Conservation (phyloP, 2,329 filamentous ascomycete species). For the Graphilbum ipis-grandicollis region DNA sequence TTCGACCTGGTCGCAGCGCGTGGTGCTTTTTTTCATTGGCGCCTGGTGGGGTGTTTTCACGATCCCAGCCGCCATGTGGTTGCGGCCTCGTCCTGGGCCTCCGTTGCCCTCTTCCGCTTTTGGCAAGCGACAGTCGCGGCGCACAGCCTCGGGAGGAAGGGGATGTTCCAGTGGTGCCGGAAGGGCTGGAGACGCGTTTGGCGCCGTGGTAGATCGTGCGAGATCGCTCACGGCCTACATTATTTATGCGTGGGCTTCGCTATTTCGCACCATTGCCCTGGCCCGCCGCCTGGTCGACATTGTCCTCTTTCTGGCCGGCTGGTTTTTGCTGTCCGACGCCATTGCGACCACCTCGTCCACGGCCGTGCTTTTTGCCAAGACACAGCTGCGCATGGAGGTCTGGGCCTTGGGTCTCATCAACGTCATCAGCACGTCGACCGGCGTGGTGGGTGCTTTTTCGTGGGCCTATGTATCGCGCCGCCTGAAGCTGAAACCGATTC, state of each 20-base stretch:
- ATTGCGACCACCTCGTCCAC: constrained; percentile 91
- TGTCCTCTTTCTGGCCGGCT: constrained; percentile 64
- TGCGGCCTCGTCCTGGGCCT: constrained; percentile 76
- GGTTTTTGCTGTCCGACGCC: constrained; percentile 89
- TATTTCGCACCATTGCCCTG: constrained; percentile 63
- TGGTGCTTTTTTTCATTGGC: constrained; percentile 77
- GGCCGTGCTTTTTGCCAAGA: constrained; percentile 91
- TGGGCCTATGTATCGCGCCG: constrained; percentile 66
- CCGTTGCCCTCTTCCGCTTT: constrained; percentile 35
- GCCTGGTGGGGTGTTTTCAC: constrained; percentile 89
- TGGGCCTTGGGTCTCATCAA: constrained; percentile 84
- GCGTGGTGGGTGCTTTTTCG: constrained; percentile 73
- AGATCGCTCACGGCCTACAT: constrained; percentile 53
- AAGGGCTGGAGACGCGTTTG: too few relatives aligned
- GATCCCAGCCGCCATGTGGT: constrained; percentile 72
- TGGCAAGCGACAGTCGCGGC: neutral
- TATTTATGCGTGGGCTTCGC: constrained; percentile 66
- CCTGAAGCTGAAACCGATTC: constrained; percentile 56
- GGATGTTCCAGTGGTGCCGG: neutral
- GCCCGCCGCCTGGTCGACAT: constrained; percentile 59
- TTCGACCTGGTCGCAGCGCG: constrained; percentile 67
- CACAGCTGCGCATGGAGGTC: constrained; percentile 73
- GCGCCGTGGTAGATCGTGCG: neutral
- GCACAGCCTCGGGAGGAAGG: too few relatives aligned
- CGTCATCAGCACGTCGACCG: constrained; percentile 71